A percentile compares a stretch with the other conserved stretches of the same genome.
phyloP scores from a whole-genome alignment of 192 early-diverging fungal genomes.

The Pecoramyces ruminantium region DNA sequence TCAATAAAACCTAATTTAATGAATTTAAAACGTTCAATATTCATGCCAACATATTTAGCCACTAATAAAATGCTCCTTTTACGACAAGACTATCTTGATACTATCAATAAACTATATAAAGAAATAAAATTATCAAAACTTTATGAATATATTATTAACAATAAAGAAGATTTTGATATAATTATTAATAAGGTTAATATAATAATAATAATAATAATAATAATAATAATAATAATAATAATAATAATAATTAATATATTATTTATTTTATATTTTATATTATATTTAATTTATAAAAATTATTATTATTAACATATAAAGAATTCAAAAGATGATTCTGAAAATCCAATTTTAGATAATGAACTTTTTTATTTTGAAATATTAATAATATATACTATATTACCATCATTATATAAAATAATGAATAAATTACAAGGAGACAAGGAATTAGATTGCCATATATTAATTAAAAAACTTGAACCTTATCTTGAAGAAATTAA shows the following conservation, averaged over 20 bases:
- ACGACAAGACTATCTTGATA: not conserved
- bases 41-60: not conserved
- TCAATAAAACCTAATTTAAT: not conserved
- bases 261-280: not conserved
- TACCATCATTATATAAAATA: not conserved
- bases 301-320: not conserved
- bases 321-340: not conserved
- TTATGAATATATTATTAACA: not conserved
- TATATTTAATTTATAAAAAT: not conserved
- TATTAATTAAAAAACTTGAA: not conserved
- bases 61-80: not conserved
- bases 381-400: not conserved
- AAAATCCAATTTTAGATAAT: not conserved
- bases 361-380: not conserved
- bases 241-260: too few species aligned
- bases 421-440: not conserved
- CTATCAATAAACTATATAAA: not conserved
- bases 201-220: too few species aligned
- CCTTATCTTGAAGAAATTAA: not conserved
- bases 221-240: too few species aligned
- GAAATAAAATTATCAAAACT: not conserved
- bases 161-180: not conserved
- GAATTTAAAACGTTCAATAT: not conserved
- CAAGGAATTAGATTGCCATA: not conserved
- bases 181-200: not conserved